phyloP scores from a whole-genome alignment of 257 asterid genomes.

The Solanum chaucha region DNA sequence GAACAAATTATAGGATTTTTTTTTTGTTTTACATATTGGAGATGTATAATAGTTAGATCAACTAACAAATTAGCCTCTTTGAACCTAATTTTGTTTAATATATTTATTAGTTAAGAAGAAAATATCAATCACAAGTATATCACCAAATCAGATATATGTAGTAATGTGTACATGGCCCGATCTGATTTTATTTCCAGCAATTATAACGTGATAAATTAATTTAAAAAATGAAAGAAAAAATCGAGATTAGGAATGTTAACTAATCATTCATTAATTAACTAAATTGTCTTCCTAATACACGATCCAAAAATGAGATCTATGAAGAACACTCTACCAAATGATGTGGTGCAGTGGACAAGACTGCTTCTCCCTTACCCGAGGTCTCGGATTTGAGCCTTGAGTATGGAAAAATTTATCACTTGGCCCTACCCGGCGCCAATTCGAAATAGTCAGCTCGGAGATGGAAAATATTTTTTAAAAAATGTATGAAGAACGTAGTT shows the following conservation, averaged over 20 bases:
- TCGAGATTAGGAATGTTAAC: background rate
- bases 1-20: background rate
- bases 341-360: too few relatives aligned
- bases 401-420: too few relatives aligned
- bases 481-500: background rate
- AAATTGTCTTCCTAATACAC: background rate
- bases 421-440: background rate
- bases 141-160: background rate
- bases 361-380: too few relatives aligned
- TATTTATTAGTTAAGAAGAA: background rate
- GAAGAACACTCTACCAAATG: background rate
- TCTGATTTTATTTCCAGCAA: background rate
- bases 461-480: too few relatives aligned
- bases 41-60: background rate
- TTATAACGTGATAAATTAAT: background rate
- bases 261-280: background rate
- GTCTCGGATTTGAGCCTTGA: too few relatives aligned
- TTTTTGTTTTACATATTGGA: background rate
- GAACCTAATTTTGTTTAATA: background rate
- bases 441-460: too few relatives aligned
- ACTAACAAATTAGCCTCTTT: background rate
- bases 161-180: background rate
- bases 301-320: background rate
- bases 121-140: background rate
- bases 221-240: background rate